A percentile compares a stretch with the other conserved stretches of the same genome.
Conservation (phyloP, 2,329 filamentous ascomycete genomes). For the Pseudogymnoascus sp. region DNA sequence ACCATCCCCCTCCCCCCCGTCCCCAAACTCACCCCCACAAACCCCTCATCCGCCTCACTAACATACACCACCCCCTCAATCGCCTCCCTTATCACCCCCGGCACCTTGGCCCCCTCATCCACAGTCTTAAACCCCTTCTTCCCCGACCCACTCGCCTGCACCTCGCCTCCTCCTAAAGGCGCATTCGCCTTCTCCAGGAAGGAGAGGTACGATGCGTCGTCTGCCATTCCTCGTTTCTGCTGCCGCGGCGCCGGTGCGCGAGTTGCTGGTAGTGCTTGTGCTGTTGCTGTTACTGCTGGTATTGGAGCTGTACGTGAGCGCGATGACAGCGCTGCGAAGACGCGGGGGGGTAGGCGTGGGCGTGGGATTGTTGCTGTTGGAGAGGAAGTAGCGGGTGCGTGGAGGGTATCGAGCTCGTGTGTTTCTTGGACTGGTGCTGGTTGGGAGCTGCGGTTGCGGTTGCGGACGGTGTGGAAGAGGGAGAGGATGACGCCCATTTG, state of each 20-base stretch:
- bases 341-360: not conserved
- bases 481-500: slow-evolving; percentile 7
- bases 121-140: slow-evolving; percentile 42
- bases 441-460: not conserved
- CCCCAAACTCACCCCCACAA: slow-evolving; percentile 64
- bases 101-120: slow-evolving; percentile 50
- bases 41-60: slow-evolving; percentile 81
- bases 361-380: not conserved
- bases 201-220: slow-evolving; percentile 73
- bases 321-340: not conserved
- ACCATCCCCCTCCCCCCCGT: slow-evolving; percentile 50
- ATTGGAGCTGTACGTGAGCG: not conserved
- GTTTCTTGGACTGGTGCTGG: not conserved
- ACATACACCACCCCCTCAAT: slow-evolving; percentile 58
- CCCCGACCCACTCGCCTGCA: slow-evolving; percentile 21
- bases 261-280: slow-evolving; percentile 10
- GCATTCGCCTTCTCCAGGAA: slow-evolving; percentile 85
- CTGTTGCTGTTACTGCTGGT: not conserved
- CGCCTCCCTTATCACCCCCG: slow-evolving; percentile 45
- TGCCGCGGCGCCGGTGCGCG: not conserved
- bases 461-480: not conserved
- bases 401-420: not conserved
- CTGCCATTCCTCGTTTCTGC: slow-evolving; percentile 46
- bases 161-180: slow-evolving; percentile 48
- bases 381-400: not conserved